Evolutionary conservation across 176 grass and related monocot species (phyloP).

Genomic region (Tuctoria greenei): DNA sequence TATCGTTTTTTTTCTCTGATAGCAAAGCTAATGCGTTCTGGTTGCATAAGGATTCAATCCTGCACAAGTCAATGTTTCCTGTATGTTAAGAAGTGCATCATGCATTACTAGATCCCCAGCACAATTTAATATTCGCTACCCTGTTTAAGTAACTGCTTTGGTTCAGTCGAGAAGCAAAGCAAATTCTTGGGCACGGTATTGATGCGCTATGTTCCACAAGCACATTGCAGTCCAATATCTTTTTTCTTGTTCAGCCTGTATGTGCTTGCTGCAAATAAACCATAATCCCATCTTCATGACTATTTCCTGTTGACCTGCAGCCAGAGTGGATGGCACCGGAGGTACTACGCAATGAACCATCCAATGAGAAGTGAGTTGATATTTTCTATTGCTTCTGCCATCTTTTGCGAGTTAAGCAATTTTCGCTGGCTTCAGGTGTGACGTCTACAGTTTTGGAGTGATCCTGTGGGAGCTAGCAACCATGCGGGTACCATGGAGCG

Average conservation of each 20-base stretch:
- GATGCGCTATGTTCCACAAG: conserved; percentile 12
- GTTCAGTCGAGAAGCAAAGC: conserved; percentile 13
- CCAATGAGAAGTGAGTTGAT: conserved; percentile 71
- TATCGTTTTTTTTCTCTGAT: not conserved
- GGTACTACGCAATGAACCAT: conserved; percentile 89
- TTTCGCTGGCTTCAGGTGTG: conserved; percentile 58
- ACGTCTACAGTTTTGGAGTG: conserved; percentile 97
- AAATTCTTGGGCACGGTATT: not conserved
- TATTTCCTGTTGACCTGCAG: conserved; percentile 53
- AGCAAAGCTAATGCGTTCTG: not conserved
- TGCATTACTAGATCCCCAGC: conserved; percentile 3
- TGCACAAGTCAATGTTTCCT: no score
- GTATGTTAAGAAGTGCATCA: not conserved
- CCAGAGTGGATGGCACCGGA: conserved; percentile 99
- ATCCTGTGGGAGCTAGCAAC: conserved; percentile 98
- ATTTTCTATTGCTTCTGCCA: conserved; percentile 2
- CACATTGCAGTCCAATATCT: not conserved
- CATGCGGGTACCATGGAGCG: conserved; percentile 84
- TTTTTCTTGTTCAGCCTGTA: conserved; percentile 33
- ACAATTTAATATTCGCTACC: not conserved
- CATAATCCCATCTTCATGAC: not conserved
- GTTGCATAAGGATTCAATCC: no score
- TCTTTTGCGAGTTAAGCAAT: conserved; percentile 19
- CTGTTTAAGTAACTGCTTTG: conserved; percentile 8
- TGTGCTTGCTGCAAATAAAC: conserved; percentile 1